phyloP scores from a whole-genome alignment of 192 early-diverging fungal species.

The Coemansia sp. region DNA sequence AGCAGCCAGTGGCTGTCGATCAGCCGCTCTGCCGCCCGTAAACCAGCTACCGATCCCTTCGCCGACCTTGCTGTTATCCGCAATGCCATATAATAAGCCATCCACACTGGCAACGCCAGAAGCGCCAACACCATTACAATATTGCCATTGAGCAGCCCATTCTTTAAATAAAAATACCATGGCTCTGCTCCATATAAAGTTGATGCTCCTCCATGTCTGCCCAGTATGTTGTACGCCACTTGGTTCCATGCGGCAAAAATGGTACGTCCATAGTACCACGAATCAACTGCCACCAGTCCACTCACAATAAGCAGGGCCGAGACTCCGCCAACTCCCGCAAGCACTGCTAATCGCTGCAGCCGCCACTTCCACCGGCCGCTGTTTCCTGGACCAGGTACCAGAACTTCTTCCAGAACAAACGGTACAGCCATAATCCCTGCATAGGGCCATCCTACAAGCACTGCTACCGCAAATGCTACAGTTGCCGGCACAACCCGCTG shows the following conservation, averaged over 20 bases:
- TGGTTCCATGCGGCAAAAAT: constrained; percentile 83
- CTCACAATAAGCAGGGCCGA: constrained; percentile 29
- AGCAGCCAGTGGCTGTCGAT: constrained; percentile 35
- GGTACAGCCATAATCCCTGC: constrained; percentile 64
- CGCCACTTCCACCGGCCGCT: constrained; percentile 38
- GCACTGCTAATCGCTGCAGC: neutral
- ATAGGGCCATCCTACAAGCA: constrained; percentile 43
- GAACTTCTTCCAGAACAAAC: constrained; percentile 72
- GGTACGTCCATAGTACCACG: constrained; percentile 66
- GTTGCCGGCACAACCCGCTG: constrained; percentile 73
- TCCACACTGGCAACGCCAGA: constrained; percentile 58
- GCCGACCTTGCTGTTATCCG: neutral
- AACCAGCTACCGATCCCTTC: too few species aligned
- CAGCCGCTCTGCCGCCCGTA: neutral
- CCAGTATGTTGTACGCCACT: constrained; percentile 89
- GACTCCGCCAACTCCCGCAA: constrained; percentile 32
- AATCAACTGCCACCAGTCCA: constrained; percentile 70
- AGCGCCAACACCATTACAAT: constrained; percentile 74
- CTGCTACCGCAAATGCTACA: constrained; percentile 75
- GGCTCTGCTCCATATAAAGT: constrained; percentile 89
- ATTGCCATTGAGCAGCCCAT: constrained; percentile 91
- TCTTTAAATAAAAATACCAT: constrained; percentile 87
- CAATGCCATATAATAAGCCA: constrained; percentile 17
- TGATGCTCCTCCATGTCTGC: constrained; percentile 57
- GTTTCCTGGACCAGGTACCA: constrained; percentile 4